Evolutionary conservation across 2,329 filamentous ascomycete species (phyloP).

Genomic region (Corinectria fuckeliana): DNA sequence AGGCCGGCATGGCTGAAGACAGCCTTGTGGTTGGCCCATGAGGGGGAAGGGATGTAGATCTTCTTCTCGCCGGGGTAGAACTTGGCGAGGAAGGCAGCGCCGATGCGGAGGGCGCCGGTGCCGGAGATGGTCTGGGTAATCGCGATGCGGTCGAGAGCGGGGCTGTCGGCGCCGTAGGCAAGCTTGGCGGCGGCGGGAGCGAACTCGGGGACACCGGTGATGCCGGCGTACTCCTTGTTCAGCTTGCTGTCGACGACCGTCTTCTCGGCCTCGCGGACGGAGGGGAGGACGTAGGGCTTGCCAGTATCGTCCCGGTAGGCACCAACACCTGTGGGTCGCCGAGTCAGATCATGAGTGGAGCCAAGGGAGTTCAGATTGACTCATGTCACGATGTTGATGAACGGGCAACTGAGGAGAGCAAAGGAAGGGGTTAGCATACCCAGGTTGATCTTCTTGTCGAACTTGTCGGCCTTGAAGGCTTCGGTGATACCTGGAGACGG

Average conservation of each 20-base stretch:
- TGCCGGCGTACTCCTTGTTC: conserved; percentile 98
- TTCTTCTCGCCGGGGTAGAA: conserved; percentile 92
- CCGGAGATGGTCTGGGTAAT: conserved; percentile 99
- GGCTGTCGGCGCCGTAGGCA: conserved; percentile 84
- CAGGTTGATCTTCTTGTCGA: conserved; percentile 96
- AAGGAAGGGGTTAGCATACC: conserved; percentile 58
- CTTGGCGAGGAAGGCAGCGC: conserved; percentile 88
- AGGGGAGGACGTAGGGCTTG: conserved; percentile 97
- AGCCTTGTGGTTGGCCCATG: conserved; percentile 97
- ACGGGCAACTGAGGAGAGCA: conserved; percentile 16
- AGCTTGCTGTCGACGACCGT: conserved; percentile 78
- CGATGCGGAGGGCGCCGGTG: conserved; percentile 93
- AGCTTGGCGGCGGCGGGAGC: conserved; percentile 89
- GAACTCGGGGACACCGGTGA: conserved; percentile 94
- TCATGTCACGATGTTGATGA: conserved; percentile 15
- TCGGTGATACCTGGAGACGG: conserved; percentile 79
- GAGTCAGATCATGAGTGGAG: conserved; percentile 29
- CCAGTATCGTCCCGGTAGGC: conserved; percentile 98
- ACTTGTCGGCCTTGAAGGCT: conserved; percentile 96
- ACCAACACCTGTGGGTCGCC: conserved; percentile 72
- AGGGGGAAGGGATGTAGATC: conserved; percentile 95
- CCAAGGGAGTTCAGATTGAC: conserved; percentile 16
- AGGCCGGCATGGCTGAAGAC: conserved; percentile 95
- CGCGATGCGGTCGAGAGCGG: conserved; percentile 79
- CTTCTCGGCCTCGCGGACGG: conserved; percentile 87